These are phyloP conservation scores for Clarireedia hainanense DNA, from an alignment of 2,329 filamentous ascomycete genomes.

Conservation along the genomic window DNA sequence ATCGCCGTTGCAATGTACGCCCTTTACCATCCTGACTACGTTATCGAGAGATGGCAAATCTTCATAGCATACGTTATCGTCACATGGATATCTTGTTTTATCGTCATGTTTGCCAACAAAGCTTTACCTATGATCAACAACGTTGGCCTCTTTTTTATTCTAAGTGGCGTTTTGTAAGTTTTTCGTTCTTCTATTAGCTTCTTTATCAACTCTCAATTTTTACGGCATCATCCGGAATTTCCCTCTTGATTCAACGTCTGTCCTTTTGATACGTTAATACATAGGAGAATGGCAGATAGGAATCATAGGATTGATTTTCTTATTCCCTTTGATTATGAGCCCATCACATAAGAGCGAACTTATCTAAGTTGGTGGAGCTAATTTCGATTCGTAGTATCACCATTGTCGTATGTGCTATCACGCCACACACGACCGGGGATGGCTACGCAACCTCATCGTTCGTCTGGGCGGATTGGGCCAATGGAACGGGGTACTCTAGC, in stretches of 20 bases:
- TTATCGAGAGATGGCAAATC: constrained; percentile 41
- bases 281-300: too few species aligned
- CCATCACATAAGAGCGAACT: background rate
- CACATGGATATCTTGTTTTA: constrained; percentile 37
- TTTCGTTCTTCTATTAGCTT: constrained; percentile 35
- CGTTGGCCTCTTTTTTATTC: constrained; percentile 44
- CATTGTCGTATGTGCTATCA: constrained; percentile 46
- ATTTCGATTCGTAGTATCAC: background rate
- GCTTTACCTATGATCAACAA: constrained; percentile 44
- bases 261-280: too few species aligned
- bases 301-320: background rate
- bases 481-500: constrained; percentile 37
- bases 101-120: constrained; percentile 47
- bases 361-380: background rate
- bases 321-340: background rate
- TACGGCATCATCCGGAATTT: too few species aligned
- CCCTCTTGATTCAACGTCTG: too few species aligned
- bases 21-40: constrained; percentile 38
- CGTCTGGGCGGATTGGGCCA: constrained; percentile 39
- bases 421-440: constrained; percentile 38
- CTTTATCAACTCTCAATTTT: too few species aligned
- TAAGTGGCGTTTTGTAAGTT: constrained; percentile 37
- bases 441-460: constrained; percentile 34
- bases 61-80: constrained; percentile 41
- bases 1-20: constrained; percentile 40